Conservation (phyloP, 2,329 filamentous ascomycete genomes). For the Pseudopithomyces chartarum region DNA sequence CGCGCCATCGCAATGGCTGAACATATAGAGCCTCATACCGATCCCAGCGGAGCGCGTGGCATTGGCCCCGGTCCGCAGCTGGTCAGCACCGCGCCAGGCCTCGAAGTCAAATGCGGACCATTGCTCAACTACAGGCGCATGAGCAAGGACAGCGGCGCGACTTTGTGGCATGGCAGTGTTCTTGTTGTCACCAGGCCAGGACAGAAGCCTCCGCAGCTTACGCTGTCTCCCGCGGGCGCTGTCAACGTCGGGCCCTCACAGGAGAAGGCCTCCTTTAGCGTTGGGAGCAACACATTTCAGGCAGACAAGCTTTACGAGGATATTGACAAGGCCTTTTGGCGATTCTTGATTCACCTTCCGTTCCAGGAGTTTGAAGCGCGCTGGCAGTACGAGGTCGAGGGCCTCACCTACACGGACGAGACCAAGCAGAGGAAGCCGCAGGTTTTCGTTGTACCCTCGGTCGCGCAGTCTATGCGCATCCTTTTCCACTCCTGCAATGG, state of each 20-base stretch:
- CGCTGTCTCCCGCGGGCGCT: slow-evolving; percentile 58
- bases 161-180: slow-evolving; percentile 82
- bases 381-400: slow-evolving; percentile 79
- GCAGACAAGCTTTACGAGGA: slow-evolving; percentile 66
- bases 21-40: slow-evolving; percentile 18
- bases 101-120: slow-evolving; percentile 72
- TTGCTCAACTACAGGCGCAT: slow-evolving; percentile 79
- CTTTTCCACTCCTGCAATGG: slow-evolving; percentile 74
- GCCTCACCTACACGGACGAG: slow-evolving; percentile 64
- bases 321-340: slow-evolving; percentile 62
- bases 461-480: slow-evolving; percentile 68
- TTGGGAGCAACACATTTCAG: slow-evolving; percentile 42
- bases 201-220: slow-evolving; percentile 64
- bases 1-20: slow-evolving; percentile 13
- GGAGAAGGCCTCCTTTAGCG: slow-evolving; percentile 30
- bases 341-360: slow-evolving; percentile 64
- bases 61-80: slow-evolving; percentile 51
- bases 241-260: slow-evolving; percentile 21
- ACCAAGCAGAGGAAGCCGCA: slow-evolving; percentile 41
- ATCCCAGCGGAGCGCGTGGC: slow-evolving; percentile 37
- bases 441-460: slow-evolving; percentile 62
- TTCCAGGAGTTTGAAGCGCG: slow-evolving; percentile 73
- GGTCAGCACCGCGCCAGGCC: slow-evolving; percentile 43
- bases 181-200: slow-evolving; percentile 80
- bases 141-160: slow-evolving; percentile 57